Conservation (phyloP, 2,329 filamentous ascomycete genomes). For the Fusarium coffeatum region DNA sequence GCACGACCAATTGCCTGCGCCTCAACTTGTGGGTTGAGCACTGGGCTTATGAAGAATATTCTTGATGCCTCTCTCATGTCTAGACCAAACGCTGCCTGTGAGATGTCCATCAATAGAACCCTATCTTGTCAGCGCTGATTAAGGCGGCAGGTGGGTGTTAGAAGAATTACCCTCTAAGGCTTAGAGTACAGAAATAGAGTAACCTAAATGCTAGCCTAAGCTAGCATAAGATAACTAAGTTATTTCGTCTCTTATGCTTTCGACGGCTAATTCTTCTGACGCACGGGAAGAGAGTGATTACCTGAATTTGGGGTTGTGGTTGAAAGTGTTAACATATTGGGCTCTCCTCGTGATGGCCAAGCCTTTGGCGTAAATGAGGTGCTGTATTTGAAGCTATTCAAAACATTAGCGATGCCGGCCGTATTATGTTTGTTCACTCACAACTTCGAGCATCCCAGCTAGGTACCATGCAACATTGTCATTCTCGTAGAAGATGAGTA, state of each 20-base stretch:
- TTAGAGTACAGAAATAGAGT: too few relatives aligned
- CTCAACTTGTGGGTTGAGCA: slow-evolving; percentile 85
- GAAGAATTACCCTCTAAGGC: too few relatives aligned
- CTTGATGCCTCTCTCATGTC: slow-evolving; percentile 86
- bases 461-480: slow-evolving; percentile 90
- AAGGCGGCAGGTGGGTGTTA: too few relatives aligned
- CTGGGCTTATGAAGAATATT: slow-evolving; percentile 90
- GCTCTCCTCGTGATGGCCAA: slow-evolving; percentile 72
- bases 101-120: slow-evolving; percentile 91
- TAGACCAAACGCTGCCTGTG: slow-evolving; percentile 86
- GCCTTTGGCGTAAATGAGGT: slow-evolving; percentile 75
- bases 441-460: slow-evolving; percentile 81
- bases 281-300: slow-evolving; percentile 29
- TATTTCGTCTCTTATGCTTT: too few relatives aligned
- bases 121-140: slow-evolving; percentile 50
- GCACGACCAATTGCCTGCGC: slow-evolving; percentile 93
- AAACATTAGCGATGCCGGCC: slow-evolving; percentile 9
- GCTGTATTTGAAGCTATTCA: slow-evolving; percentile 64
- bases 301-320: slow-evolving; percentile 72
- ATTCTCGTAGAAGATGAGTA: slow-evolving; percentile 91
- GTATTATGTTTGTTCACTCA: slow-evolving; percentile 47
- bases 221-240: too few relatives aligned
- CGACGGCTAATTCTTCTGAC: too few relatives aligned
- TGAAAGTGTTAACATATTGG: slow-evolving; percentile 83
- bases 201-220: too few relatives aligned